Evolutionary conservation across 2,329 filamentous ascomycete species (phyloP).

Genomic region (Alternaria sp.): DNA sequence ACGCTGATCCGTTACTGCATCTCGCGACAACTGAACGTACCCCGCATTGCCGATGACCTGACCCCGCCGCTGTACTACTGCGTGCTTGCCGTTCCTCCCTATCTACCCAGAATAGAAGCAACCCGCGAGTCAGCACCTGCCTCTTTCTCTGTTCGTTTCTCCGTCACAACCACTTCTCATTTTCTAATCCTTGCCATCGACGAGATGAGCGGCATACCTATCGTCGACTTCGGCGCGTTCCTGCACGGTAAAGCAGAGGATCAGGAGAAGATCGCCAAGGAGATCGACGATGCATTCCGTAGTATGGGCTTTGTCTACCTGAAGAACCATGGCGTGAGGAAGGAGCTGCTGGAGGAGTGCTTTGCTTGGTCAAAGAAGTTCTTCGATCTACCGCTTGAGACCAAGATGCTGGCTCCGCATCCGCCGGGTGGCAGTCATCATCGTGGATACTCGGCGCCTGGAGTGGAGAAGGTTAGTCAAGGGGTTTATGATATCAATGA

Average conservation of each 20-base stretch:
- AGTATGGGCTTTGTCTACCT: constrained; percentile 52
- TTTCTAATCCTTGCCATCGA: not conserved
- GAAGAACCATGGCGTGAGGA: constrained; percentile 46
- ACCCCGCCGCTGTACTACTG: not conserved
- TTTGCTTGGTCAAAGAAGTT: constrained; percentile 45
- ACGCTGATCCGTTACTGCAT: not conserved
- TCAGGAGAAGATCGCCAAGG: constrained; percentile 27
- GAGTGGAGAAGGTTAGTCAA: constrained; percentile 47
- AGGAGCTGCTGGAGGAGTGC: constrained; percentile 34
- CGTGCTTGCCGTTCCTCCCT: not conserved
- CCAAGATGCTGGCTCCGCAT: constrained; percentile 50
- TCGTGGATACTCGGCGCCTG: constrained; percentile 49
- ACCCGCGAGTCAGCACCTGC: not conserved
- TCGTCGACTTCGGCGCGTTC: constrained; percentile 39
- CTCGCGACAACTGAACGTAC: not conserved
- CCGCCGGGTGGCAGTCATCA: constrained; percentile 48
- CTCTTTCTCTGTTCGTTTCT: not conserved
- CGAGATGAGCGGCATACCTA: constrained; percentile 24
- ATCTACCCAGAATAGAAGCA: not conserved
- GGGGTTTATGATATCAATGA: constrained; percentile 28
- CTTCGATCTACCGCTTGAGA: constrained; percentile 44
- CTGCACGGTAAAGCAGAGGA: constrained; percentile 20
- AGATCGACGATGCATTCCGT: constrained; percentile 49
- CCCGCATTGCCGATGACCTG: not conserved
- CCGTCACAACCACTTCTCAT: not conserved